Evolutionary conservation across 2,329 filamentous ascomycete genomes (phyloP).

Genomic region (Aureobasidium sp.): DNA sequence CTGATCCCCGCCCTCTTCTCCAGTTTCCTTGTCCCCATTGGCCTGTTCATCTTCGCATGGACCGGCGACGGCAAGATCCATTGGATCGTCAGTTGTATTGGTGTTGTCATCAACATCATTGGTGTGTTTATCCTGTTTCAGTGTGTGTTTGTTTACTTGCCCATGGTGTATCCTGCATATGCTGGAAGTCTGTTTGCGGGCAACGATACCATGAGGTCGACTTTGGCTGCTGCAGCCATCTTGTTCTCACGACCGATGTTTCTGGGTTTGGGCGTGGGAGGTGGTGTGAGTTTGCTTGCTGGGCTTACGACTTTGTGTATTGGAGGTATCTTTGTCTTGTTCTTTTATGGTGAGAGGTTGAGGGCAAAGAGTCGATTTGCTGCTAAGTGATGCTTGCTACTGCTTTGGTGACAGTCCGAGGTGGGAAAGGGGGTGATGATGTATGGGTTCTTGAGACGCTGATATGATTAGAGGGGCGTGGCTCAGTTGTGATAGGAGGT

Average conservation of each 20-base stretch:
- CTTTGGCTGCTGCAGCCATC: slow-evolving; percentile 50
- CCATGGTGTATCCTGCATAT: slow-evolving; percentile 30
- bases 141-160: slow-evolving; percentile 32
- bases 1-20: slow-evolving; percentile 27
- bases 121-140: slow-evolving; percentile 35
- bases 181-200: slow-evolving; percentile 51
- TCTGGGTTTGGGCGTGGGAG: slow-evolving; percentile 48
- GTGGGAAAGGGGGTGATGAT: background rate
- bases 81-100: slow-evolving; percentile 34
- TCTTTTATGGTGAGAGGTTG: slow-evolving; percentile 46
- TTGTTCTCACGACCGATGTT: slow-evolving; percentile 53
- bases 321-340: slow-evolving; percentile 45
- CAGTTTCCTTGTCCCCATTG: slow-evolving; percentile 23
- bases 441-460: background rate
- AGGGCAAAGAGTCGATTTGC: slow-evolving; percentile 24
- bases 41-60: slow-evolving; percentile 30
- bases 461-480: no score
- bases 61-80: slow-evolving; percentile 24
- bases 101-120: slow-evolving; percentile 31
- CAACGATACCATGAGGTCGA: slow-evolving; percentile 50
- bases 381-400: slow-evolving; percentile 14
- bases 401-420: background rate
- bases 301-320: slow-evolving; percentile 29
- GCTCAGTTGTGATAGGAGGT: background rate
- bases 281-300: slow-evolving; percentile 48